Evolutionary conservation across 768 basidiomycete species (phyloP), one percentile per base, ranked within the genome.

Genomic region (Russula olivacea): DNA sequence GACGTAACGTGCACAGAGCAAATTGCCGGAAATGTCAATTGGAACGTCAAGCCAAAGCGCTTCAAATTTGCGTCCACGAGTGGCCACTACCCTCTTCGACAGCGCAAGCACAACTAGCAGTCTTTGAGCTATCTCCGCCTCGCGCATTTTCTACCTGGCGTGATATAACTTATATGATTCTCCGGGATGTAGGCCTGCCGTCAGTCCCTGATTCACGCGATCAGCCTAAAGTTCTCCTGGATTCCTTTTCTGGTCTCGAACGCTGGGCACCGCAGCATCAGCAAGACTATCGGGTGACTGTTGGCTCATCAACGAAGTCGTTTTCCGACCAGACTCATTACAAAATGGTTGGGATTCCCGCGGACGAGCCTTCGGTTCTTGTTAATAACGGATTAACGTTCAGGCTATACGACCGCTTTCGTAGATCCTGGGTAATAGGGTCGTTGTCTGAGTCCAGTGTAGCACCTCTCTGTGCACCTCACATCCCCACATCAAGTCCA

Each of bases 71-170:
- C 28, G 52, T 55, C 14, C 61, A 63, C 4, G 65, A 66, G 34
- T 66, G 65, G 65, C 61, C 65, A 7, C 52, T 63, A 4, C 57
- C 65, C 21, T 2, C 34, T 9, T 36, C 38, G 9, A 30, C 7
- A 0, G 28, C 23, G 0, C 36, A 21, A 2, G 61, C 65, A 23
- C 55, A 53, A 12, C 32, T 47, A 23, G 53, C 43, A 12, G 61
- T 66, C 6, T 66, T 66, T 19, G 65, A 66, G 17, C 30, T 66
- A 17, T 45, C 38, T 12, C 51, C 54, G 12, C 65, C 65, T 1
- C 34, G 28, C 30, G 52, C 47, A 3, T 66, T 66, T 45, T 58
- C 65, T 19, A 11, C n/a, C 38, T 66, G 65, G 65, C 55, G 65
- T n/a, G 55, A 56, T 14, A 59, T 53, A 1, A 66, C 65, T 11